Base-by-base conservation (phyloP, 305 asterid species). In the Withania somnifera region DNA sequence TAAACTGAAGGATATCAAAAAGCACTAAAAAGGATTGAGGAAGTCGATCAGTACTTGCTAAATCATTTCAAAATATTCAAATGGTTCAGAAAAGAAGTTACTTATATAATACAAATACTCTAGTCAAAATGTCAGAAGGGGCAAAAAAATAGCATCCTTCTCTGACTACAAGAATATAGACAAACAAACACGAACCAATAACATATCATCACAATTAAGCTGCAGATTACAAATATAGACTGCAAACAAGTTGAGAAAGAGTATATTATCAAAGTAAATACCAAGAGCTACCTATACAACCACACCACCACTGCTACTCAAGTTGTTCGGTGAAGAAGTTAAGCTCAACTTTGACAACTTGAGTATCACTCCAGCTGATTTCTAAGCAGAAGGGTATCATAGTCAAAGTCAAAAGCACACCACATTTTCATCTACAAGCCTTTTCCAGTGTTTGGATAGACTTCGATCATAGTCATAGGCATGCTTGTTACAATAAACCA, bases 341-440 rank as follows among this genome's bases (percentile, higher is more conserved):
- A 90, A n/a, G 92, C 88, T 91, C 91, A 88, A 89, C 93, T 86
- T 89, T 80, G 83, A 90, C 87, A 84, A 86, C 92, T 86, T 88
- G 88, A 17, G 64, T 78, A 85, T 40, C 79, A 56, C 58, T 82
- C 87, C 87, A 85, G 86, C 86, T 86, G 86, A 86, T 88, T 42
- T 82, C 91, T 88, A 89, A 86, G 90, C 93, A 84, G 86, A 88
- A 75, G 80, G 80, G 90, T 89, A 84, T 84, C 89, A 82, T 75
- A 83, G 84, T 87, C 93, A 89, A 93, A 88, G 97, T 93, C 97
- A 92, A 97, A 90, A 90, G 92, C 97, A 91, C 86, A 86, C 92
- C 91, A 68, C 17, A 86, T 69, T 85, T n/a, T 38, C 79, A 86
- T 79, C 84, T 83, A 61, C 84, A 80, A 79, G 83, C 85, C 83